phyloP scores from a whole-genome alignment of 2,329 filamentous ascomycete species.

The Trichoderma sp. region DNA sequence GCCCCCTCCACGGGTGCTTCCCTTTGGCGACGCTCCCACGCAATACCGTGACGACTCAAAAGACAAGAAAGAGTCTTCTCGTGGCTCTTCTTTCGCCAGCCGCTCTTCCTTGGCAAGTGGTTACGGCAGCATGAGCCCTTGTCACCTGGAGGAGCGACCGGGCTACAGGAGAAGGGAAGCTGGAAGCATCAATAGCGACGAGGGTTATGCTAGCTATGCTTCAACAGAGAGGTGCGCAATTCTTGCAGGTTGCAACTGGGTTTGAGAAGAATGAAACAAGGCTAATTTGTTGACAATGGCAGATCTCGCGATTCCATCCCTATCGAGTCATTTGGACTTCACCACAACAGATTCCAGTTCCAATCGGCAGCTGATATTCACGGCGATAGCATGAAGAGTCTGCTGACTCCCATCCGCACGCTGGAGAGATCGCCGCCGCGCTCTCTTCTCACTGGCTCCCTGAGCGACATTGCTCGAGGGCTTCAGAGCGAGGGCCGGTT shows the following conservation, averaged over 20 bases:
- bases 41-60: constrained; percentile 36
- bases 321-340: constrained; percentile 48
- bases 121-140: constrained; percentile 46
- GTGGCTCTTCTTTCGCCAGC: constrained; percentile 29
- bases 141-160: constrained; percentile 39
- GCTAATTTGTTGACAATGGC: constrained; percentile 16
- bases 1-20: constrained; percentile 47
- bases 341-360: constrained; percentile 54
- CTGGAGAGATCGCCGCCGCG: constrained; percentile 51
- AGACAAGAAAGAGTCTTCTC: constrained; percentile 36
- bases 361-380: constrained; percentile 50
- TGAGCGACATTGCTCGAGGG: constrained; percentile 43
- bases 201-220: constrained; percentile 48
- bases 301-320: constrained; percentile 47
- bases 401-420: constrained; percentile 50
- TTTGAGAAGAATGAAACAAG: constrained; percentile 24
- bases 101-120: constrained; percentile 39
- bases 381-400: constrained; percentile 55
- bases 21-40: constrained; percentile 38
- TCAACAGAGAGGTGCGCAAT: constrained; percentile 41
- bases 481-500: constrained; percentile 44
- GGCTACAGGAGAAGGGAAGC: constrained; percentile 39
- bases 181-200: constrained; percentile 40
- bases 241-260: constrained; percentile 26
- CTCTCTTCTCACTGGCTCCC: constrained; percentile 47